phyloP scores from a whole-genome alignment of 1,139 yeast genomes.

The Sugiyamaella novakii region DNA sequence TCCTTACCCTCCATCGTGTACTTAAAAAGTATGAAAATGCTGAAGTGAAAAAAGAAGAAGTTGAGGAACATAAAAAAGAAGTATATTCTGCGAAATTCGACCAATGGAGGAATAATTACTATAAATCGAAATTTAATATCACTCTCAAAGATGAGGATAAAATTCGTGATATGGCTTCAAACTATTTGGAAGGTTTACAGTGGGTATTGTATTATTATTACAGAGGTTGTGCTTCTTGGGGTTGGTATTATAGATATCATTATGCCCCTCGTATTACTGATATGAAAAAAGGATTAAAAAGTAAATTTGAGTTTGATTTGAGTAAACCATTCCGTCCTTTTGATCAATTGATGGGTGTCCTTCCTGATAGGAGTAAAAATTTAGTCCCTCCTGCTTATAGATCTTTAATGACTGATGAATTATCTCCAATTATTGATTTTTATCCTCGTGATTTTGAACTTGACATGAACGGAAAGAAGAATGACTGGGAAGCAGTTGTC shows the following conservation, averaged over 20 bases:
- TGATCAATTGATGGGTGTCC: conserved; percentile 96
- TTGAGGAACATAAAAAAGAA: conserved; percentile 62
- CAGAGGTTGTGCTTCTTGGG: conserved; percentile 91
- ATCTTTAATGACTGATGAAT: conserved; percentile 83
- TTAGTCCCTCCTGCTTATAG: conserved; percentile 80
- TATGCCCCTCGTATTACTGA: conserved; percentile 94
- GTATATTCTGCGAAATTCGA: conserved; percentile 73
- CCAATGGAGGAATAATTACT: conserved; percentile 81
- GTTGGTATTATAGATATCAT: conserved; percentile 87
- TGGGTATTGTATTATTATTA: conserved; percentile 94
- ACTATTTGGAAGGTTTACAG: conserved; percentile 90
- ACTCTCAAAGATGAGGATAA: conserved; percentile 55
- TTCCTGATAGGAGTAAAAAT: conserved; percentile 86
- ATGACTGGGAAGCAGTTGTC: conserved; percentile 99
- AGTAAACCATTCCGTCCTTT: conserved; percentile 89
- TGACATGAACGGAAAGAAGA: conserved; percentile 93
- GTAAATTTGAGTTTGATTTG: conserved; percentile 59
- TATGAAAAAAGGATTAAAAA: conserved; percentile 65
- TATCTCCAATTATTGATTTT: conserved; percentile 85
- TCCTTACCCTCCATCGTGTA: conserved; percentile 33
- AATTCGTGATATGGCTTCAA: conserved; percentile 65
- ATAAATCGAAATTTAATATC: conserved; percentile 73
- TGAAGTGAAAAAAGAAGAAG: conserved; percentile 63
- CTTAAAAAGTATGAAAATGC: conserved; percentile 72
- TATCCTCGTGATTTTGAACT: conserved; percentile 88